These are phyloP conservation scores for Brassica hybrid DNA, from an alignment of 441 rosid genomes.

Conservation along the genomic window DNA sequence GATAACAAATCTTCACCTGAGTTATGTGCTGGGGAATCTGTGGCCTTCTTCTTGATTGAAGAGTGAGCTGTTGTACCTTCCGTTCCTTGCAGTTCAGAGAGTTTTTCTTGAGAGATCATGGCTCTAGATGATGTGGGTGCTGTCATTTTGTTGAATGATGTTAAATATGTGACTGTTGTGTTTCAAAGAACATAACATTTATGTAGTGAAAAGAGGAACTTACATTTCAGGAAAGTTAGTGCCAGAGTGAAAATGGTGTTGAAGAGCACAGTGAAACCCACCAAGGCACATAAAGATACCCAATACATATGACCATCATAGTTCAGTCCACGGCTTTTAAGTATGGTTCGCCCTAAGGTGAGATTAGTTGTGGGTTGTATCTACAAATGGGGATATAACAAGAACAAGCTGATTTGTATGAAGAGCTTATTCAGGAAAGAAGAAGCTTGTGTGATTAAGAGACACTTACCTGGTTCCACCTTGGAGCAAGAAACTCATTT, in stretches of 20 bases:
- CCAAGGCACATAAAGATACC: slow-evolving; percentile 52
- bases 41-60: slow-evolving; percentile 14
- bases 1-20: slow-evolving; percentile 28
- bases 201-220: slow-evolving; percentile 21
- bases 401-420: not conserved
- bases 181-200: not conserved
- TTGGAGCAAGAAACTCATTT: slow-evolving; percentile 54
- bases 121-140: slow-evolving; percentile 50
- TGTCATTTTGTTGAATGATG: slow-evolving; percentile 15
- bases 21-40: slow-evolving; percentile 20
- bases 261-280: slow-evolving; percentile 45
- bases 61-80: slow-evolving; percentile 37
- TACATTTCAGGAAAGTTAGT: slow-evolving; percentile 53
- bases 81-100: slow-evolving; percentile 40
- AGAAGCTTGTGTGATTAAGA: not conserved
- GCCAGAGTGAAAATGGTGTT: slow-evolving; percentile 51
- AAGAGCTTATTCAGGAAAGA: not conserved
- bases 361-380: slow-evolving; percentile 31
- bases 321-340: slow-evolving; percentile 50
- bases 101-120: slow-evolving; percentile 50
- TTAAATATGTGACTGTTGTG: not conserved
- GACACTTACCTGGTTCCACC: slow-evolving; percentile 47
- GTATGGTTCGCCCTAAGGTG: slow-evolving; percentile 48
- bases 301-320: slow-evolving; percentile 42
- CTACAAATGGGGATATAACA: slow-evolving; percentile 18